phyloP scores from a whole-genome alignment of 208 protist species.

The Sergeia podlipaevii region DNA sequence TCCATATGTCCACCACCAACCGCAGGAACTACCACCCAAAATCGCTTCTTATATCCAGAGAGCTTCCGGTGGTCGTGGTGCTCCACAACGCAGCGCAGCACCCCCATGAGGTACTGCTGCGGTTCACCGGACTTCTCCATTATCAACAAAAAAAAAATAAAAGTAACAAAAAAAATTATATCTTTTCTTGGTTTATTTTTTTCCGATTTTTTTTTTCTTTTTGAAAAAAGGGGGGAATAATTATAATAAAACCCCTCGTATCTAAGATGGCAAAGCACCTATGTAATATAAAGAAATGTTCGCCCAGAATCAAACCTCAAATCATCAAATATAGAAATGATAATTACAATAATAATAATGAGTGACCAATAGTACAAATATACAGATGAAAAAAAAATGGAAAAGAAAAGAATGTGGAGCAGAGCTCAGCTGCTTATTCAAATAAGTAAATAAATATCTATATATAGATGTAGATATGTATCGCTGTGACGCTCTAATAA shows the following conservation, averaged over 20 bases:
- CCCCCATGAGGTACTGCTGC: conserved; percentile 57
- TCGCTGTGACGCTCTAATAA: too few relatives aligned
- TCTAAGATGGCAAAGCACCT: too few relatives aligned
- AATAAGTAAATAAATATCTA: too few relatives aligned
- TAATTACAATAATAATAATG: conserved; percentile 2
- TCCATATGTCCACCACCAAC: conserved; percentile 49
- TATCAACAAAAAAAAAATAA: too few relatives aligned
- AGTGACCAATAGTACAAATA: conserved; percentile 4
- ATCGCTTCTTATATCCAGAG: conserved; percentile 72
- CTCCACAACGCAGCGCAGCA: conserved; percentile 53
- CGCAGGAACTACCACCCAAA: conserved; percentile 68
- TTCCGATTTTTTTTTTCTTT: background rate
- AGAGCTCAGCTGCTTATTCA: background rate
- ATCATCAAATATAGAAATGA: too few relatives aligned
- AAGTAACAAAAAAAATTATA: background rate
- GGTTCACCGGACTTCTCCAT: too few relatives aligned
- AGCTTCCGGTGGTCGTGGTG: conserved; percentile 32
- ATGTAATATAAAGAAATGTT: too few relatives aligned
- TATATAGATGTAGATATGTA: too few relatives aligned
- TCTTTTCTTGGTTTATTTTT: conserved; percentile 1
- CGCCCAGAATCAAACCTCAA: too few relatives aligned
- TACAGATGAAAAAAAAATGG: conserved; percentile 15
- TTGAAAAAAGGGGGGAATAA: too few relatives aligned
- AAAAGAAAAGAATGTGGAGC: conserved; percentile 3
- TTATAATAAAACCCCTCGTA: too few relatives aligned